Percentiles rank a stretch among this genome's conserved stretches.
phyloP scores from a whole-genome alignment of 441 rosid species.

The Aquilaria agallochum region DNA sequence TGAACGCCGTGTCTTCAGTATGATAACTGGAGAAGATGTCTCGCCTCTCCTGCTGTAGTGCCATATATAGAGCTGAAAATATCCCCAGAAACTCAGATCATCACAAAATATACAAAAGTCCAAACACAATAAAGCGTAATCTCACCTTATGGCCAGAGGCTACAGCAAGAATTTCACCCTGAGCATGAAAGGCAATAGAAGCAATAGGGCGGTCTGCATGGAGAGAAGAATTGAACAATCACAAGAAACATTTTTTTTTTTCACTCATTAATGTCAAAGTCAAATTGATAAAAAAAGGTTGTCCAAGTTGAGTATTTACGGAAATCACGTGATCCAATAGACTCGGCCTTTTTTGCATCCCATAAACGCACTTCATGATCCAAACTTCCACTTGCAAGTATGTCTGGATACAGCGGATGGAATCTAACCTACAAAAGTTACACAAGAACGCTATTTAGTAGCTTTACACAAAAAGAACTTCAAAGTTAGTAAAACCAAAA shows the following conservation, averaged over 20 bases:
- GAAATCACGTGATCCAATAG: constrained; percentile 87
- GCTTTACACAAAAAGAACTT: neutral
- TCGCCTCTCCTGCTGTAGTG: constrained; percentile 77
- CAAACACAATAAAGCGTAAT: neutral
- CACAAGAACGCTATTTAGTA: constrained; percentile 11
- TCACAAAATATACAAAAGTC: no score
- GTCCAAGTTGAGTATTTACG: constrained; percentile 47
- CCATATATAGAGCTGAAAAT: constrained; percentile 77
- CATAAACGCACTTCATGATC: constrained; percentile 96
- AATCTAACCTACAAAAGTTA: constrained; percentile 76
- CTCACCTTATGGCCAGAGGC: constrained; percentile 98
- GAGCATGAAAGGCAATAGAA: constrained; percentile 96
- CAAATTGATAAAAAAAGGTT: constrained; percentile 15
- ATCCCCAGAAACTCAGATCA: constrained; percentile 13
- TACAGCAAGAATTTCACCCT: constrained; percentile 91
- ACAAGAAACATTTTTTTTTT: constrained; percentile 10
- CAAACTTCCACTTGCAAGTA: constrained; percentile 98
- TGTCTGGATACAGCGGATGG: constrained; percentile 75
- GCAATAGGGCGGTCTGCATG: constrained; percentile 88
- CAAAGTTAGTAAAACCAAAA: no score
- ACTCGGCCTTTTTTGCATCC: constrained; percentile 85
- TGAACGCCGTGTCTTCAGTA: constrained; percentile 84
- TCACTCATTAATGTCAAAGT: neutral
- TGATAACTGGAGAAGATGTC: constrained; percentile 68
- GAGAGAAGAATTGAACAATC: constrained; percentile 15